Conservation (phyloP, 2,329 filamentous ascomycete species). For the Epicoccum sorghinum region DNA sequence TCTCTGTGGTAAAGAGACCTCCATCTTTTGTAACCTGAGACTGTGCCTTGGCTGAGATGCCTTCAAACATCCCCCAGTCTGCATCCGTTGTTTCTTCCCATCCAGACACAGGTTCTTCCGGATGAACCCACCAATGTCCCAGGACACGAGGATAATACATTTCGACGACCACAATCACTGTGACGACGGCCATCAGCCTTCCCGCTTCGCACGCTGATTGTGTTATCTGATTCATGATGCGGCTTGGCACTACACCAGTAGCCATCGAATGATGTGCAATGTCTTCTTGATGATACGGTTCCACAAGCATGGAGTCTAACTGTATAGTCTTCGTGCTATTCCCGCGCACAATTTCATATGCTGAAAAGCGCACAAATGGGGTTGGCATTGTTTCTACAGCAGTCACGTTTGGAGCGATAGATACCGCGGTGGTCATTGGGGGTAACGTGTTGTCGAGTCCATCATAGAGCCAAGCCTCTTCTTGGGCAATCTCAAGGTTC, state of each 20-base stretch:
- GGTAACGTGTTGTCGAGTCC: conserved; percentile 18
- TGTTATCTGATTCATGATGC: conserved; percentile 45
- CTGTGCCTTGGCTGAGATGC: not conserved
- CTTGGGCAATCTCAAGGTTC: conserved; percentile 22
- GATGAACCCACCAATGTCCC: conserved; percentile 35
- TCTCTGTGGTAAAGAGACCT: conserved; percentile 12
- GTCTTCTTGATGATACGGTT: conserved; percentile 45
- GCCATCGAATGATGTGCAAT: conserved; percentile 33
- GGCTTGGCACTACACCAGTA: conserved; percentile 42
- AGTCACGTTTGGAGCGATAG: conserved; percentile 32
- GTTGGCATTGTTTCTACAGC: conserved; percentile 41
- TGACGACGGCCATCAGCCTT: conserved; percentile 48
- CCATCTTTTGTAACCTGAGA: conserved; percentile 26
- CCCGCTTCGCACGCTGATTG: conserved; percentile 44
- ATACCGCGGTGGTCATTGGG: conserved; percentile 30
- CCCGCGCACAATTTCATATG: conserved; percentile 50
- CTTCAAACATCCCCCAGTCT: conserved; percentile 16
- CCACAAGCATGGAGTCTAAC: conserved; percentile 44
- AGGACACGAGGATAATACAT: conserved; percentile 39
- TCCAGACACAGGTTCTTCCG: conserved; percentile 37
- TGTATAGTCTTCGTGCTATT: conserved; percentile 44
- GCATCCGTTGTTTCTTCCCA: conserved; percentile 28
- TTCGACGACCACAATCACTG: conserved; percentile 52
- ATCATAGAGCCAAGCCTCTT: conserved; percentile 26
- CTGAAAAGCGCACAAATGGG: conserved; percentile 52